A percentile compares a stretch with the other conserved stretches of the same genome.
Conservation (phyloP, 2,329 filamentous ascomycete species). For the Aschersonia sp. region DNA sequence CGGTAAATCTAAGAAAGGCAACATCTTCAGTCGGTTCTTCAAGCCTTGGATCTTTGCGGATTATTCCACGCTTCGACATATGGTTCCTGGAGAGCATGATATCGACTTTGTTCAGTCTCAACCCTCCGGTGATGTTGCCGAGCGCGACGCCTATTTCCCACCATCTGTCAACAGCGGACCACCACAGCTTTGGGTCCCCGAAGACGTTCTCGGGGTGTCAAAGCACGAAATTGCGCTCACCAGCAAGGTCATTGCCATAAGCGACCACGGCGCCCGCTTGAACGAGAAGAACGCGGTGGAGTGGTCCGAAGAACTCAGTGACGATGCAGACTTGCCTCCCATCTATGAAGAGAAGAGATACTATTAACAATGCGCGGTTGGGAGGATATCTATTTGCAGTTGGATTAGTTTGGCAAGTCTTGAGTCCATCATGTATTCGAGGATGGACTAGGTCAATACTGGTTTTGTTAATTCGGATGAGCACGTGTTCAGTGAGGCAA, state of each 20-base stretch:
- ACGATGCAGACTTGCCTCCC: conserved; percentile 23
- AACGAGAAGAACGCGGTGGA: conserved; percentile 44
- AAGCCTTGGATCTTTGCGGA: conserved; percentile 65
- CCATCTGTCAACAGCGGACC: conserved; percentile 48
- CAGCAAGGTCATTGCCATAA: conserved; percentile 51
- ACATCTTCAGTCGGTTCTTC: conserved; percentile 45
- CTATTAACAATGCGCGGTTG: conserved; percentile 15
- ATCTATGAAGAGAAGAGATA: conserved; percentile 30
- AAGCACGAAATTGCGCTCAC: conserved; percentile 58
- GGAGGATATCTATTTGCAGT: conserved; percentile 7
- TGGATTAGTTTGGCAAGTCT: not conserved
- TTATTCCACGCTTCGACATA: conserved; percentile 54
- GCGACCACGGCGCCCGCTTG: conserved; percentile 56
- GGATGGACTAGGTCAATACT: no score
- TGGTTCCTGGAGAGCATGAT: conserved; percentile 47
- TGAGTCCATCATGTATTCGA: not conserved
- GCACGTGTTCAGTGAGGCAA: no score
- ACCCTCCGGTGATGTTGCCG: conserved; percentile 45
- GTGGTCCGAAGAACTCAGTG: conserved; percentile 20
- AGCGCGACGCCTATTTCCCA: conserved; percentile 57
- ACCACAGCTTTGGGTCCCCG: conserved; percentile 63
- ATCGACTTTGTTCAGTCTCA: conserved; percentile 28
- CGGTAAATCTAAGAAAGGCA: conserved; percentile 28
- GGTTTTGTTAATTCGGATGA: no score
- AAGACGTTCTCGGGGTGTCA: conserved; percentile 54